Conservation (phyloP, 208 protist species). For the Tritrichomonas foetus region DNA sequence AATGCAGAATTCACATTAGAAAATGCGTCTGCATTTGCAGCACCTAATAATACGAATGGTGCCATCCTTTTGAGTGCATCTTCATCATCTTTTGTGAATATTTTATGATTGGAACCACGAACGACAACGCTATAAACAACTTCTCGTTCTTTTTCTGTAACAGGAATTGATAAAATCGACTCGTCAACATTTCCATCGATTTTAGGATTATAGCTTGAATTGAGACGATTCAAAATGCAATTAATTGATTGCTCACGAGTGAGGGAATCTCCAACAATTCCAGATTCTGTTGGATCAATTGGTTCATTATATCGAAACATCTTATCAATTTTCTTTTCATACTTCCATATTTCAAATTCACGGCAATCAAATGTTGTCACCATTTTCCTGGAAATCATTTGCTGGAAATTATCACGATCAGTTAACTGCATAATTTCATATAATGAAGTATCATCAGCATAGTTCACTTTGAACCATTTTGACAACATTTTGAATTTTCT, state of each 20-base stretch:
- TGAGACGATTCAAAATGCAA: too few species aligned
- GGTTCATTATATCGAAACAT: neutral
- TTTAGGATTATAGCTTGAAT: neutral
- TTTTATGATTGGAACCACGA: neutral
- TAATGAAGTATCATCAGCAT: too few species aligned
- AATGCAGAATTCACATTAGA: neutral
- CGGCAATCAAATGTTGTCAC: neutral
- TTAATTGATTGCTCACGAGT: neutral
- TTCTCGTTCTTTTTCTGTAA: too few species aligned
- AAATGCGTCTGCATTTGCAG: neutral
- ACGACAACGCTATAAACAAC: neutral
- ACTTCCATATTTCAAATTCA: neutral
- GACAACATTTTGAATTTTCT: neutral
- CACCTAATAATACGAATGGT: neutral
- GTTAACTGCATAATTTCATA: neutral
- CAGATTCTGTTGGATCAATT: neutral
- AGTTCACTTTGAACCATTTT: neutral
- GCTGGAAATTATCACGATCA: neutral
- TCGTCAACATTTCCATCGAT: neutral
- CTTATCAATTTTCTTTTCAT: neutral
- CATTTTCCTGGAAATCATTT: neutral
- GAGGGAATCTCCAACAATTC: neutral
- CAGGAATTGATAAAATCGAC: neutral
- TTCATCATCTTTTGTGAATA: conserved; percentile 24
- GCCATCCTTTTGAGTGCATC: neutral